Conservation (phyloP, 768 basidiomycete species). For the Aureoboletus auriporus region DNA sequence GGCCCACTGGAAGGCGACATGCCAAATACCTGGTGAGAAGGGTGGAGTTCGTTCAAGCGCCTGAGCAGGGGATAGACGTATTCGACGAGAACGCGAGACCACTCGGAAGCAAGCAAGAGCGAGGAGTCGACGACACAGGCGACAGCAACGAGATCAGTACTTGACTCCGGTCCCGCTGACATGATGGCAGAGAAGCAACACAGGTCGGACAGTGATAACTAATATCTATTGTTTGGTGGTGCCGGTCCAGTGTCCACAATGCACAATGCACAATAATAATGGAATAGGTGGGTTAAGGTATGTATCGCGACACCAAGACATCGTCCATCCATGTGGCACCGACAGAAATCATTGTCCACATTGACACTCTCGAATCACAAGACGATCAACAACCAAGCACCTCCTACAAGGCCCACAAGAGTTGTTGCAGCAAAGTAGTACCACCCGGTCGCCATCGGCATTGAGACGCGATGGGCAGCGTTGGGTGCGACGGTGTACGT, state of each 20-base stretch:
- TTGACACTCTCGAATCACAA: constrained; percentile 12
- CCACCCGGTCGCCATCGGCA: constrained; percentile 22
- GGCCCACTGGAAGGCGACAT: background rate
- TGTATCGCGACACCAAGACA: background rate
- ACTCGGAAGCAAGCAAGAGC: constrained; percentile 47
- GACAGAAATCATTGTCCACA: constrained; percentile 8
- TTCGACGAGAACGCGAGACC: constrained; percentile 41
- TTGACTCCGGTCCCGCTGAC: constrained; percentile 17
- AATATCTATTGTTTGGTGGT: constrained; percentile 4
- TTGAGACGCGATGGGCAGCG: constrained; percentile 21
- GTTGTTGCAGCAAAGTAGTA: constrained; percentile 23
- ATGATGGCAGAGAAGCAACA: constrained; percentile 5
- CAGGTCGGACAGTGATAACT: constrained; percentile 2
- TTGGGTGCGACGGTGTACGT: constrained; percentile 27
- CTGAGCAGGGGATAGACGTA: constrained; percentile 52
- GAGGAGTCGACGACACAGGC: constrained; percentile 64
- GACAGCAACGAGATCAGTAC: constrained; percentile 39
- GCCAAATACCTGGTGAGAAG: constrained; percentile 34
- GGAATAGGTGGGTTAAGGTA: constrained; percentile 15
- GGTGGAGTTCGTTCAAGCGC: constrained; percentile 44
- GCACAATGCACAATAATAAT: constrained; percentile 13
- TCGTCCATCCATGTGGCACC: background rate
- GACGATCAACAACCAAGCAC: constrained; percentile 29
- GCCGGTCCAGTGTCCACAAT: constrained; percentile 8
- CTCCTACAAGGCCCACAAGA: constrained; percentile 23